Percentiles rank a stretch among this genome's conserved stretches.
phyloP scores from a whole-genome alignment of 768 basidiomycete genomes.

The Mycena olivaceomarginata region DNA sequence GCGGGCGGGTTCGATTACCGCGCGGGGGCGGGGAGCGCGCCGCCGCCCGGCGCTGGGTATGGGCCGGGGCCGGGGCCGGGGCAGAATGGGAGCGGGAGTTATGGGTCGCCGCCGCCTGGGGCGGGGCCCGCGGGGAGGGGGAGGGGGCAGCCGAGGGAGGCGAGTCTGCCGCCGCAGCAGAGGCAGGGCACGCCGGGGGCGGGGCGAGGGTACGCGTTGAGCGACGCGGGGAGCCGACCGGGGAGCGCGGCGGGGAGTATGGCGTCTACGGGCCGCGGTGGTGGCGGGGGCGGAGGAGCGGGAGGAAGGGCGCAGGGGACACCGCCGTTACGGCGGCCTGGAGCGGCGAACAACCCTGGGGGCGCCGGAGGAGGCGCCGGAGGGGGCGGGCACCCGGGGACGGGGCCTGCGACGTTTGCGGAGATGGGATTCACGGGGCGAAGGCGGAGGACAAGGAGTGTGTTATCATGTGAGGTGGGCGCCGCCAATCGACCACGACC shows the following conservation, averaged over 20 bases:
- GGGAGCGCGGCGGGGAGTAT: slow-evolving; percentile 43
- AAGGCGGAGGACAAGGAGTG: slow-evolving; percentile 91
- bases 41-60: slow-evolving; percentile 1
- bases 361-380: slow-evolving; percentile 6
- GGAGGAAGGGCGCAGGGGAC: slow-evolving; percentile 36
- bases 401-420: slow-evolving; percentile 85
- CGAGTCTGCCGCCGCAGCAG: slow-evolving; percentile 32
- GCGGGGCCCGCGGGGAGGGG: slow-evolving; percentile 39
- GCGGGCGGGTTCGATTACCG: slow-evolving; percentile 41
- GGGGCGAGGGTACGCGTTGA: slow-evolving; percentile 39
- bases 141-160: slow-evolving; percentile 32
- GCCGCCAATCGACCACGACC: background rate
- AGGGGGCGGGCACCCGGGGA: slow-evolving; percentile 4
- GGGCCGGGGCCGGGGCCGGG: background rate
- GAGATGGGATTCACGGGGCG: slow-evolving; percentile 93
- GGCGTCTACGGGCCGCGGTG: slow-evolving; percentile 23
- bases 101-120: slow-evolving; percentile 43
- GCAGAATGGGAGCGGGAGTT: slow-evolving; percentile 4
- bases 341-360: slow-evolving; percentile 32
- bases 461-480: slow-evolving; percentile 83
- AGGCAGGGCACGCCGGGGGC: slow-evolving; percentile 32
- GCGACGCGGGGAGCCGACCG: slow-evolving; percentile 34
- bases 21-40: slow-evolving; percentile 2
- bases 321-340: slow-evolving; percentile 36
- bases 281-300: slow-evolving; percentile 44